Evolutionary conservation across 176 grass and related monocot genomes (phyloP), one percentile per base, ranked within the genome.

Genomic region (Puccinellia tenuiflora): DNA sequence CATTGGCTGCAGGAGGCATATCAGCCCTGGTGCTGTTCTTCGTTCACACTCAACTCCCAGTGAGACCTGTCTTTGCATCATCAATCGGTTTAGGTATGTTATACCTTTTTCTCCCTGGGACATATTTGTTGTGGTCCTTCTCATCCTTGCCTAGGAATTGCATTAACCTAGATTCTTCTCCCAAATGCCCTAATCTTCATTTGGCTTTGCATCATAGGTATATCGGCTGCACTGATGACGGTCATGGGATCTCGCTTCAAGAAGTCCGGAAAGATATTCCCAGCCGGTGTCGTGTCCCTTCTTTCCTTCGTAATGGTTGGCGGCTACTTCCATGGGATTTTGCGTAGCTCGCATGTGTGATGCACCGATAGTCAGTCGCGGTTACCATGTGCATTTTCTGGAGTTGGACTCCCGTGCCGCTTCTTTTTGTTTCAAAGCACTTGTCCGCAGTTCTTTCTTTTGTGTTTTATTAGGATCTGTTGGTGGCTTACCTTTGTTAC

Each of bases 231-330:
- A 0, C 89, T 97, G 9, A 34, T 93, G 63, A 76, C 82, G 16
- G 87, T 93, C 22, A 97, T 94, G 94, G 91, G 91, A 20, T 90
- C 94, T 20, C 91, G 94, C 61, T 97, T 97, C 83, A 97, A 90
- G 84, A 93, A 94, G 52, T 97, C 94, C 0, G 52, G 89, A 22
- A 97, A 94, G 82, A 84, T 97, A 84, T 94, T 97, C 84, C 91
- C 91, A 7, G 91, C 94, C 0, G 94, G 94, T 33, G 89, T 97
- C 0, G 94, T 97, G 5, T 93, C 89, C 26, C 79, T 94, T 9
- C 75, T 97, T 39, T 97, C 94, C 28, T 85, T 97, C 3, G 85
- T 97, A 31, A 97, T 97, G 94, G 87, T 85, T 0, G 94, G 85
- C 16, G 91, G 94, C 65, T 97, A 97, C 74, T 80, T 87, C 22